phyloP scores from a whole-genome alignment of 352 stramenopile genomes.

The Phytophthora pinifolia region DNA sequence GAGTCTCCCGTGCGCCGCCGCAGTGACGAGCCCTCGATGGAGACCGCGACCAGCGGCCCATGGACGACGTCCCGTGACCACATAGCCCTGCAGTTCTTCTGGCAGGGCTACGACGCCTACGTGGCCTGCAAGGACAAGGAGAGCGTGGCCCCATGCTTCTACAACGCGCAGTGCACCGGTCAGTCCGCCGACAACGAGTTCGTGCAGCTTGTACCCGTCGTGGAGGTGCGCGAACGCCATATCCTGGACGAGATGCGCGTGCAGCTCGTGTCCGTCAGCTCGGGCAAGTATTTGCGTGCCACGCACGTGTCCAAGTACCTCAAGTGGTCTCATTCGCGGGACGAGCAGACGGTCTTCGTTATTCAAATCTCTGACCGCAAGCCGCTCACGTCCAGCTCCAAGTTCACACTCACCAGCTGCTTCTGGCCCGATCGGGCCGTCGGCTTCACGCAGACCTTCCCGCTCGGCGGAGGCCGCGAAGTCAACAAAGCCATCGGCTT shows the following conservation, averaged over 20 bases:
- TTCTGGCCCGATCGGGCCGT: slow-evolving; percentile 55
- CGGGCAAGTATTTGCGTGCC: slow-evolving; percentile 58
- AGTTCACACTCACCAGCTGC: slow-evolving; percentile 61
- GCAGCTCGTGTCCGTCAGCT: slow-evolving; percentile 49
- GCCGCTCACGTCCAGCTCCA: slow-evolving; percentile 43
- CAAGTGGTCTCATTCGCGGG: slow-evolving; percentile 55
- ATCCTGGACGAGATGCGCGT: slow-evolving; percentile 66
- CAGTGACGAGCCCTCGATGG: slow-evolving; percentile 9
- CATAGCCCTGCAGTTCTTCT: slow-evolving; percentile 64
- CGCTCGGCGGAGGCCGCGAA: slow-evolving; percentile 46
- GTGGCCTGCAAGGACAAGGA: slow-evolving; percentile 48
- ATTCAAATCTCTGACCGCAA: slow-evolving; percentile 59
- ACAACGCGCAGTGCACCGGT: slow-evolving; percentile 48
- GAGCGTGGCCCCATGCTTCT: slow-evolving; percentile 57
- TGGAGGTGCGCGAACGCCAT: slow-evolving; percentile 50
- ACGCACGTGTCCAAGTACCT: slow-evolving; percentile 67
- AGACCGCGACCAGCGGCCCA: slow-evolving; percentile 18
- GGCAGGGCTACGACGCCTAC: slow-evolving; percentile 68
- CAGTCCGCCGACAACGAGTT: slow-evolving; percentile 44
- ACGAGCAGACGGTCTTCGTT: slow-evolving; percentile 65
- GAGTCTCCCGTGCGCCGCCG: slow-evolving; percentile 1
- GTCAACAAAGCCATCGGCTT: slow-evolving; percentile 59
- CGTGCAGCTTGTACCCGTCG: slow-evolving; percentile 55
- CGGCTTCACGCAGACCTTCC: slow-evolving; percentile 59
- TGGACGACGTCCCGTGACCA: slow-evolving; percentile 53